Conservation (phyloP, 257 asterid genomes). For the Coffea eugenioides region DNA sequence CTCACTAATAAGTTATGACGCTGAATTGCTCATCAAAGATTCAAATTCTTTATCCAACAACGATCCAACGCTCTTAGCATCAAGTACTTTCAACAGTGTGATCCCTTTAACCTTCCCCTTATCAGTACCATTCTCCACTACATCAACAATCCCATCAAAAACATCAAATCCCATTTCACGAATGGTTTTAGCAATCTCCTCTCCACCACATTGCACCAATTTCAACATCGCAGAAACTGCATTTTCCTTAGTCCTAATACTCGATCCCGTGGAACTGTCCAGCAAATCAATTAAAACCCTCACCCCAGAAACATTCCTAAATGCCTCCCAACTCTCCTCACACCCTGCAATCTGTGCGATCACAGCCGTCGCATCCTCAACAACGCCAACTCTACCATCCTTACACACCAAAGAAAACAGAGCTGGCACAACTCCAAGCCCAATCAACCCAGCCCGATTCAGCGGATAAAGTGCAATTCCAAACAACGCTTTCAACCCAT, state of each 20-base stretch:
- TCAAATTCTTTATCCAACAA: conserved; percentile 13
- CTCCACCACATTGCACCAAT: conserved; percentile 72
- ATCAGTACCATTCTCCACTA: conserved; percentile 63
- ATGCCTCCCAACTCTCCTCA: conserved; percentile 81
- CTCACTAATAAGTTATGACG: neutral
- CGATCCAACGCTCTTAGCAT: conserved; percentile 15
- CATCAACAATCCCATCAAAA: conserved; percentile 71
- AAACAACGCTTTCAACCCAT: conserved; percentile 74
- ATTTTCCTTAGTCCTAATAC: conserved; percentile 75
- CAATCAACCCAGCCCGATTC: conserved; percentile 74
- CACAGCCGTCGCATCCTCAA: conserved; percentile 94
- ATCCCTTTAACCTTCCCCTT: conserved; percentile 69
- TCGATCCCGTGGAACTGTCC: conserved; percentile 77
- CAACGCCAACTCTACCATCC: conserved; percentile 67
- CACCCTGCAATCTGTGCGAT: conserved; percentile 91
- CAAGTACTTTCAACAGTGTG: conserved; percentile 55
- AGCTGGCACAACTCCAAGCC: conserved; percentile 76
- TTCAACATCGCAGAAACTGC: conserved; percentile 72
- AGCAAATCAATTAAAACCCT: conserved; percentile 78
- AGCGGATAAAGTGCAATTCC: conserved; percentile 67
- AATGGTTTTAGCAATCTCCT: conserved; percentile 44
- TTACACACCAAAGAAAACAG: conserved; percentile 62
- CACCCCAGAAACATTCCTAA: conserved; percentile 60
- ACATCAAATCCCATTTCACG: conserved; percentile 58
- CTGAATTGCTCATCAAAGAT: conserved; percentile 4